These are phyloP conservation scores for Podospora conica DNA, from an alignment of 495 filamentous ascomycete species.

Conservation along the genomic window DNA sequence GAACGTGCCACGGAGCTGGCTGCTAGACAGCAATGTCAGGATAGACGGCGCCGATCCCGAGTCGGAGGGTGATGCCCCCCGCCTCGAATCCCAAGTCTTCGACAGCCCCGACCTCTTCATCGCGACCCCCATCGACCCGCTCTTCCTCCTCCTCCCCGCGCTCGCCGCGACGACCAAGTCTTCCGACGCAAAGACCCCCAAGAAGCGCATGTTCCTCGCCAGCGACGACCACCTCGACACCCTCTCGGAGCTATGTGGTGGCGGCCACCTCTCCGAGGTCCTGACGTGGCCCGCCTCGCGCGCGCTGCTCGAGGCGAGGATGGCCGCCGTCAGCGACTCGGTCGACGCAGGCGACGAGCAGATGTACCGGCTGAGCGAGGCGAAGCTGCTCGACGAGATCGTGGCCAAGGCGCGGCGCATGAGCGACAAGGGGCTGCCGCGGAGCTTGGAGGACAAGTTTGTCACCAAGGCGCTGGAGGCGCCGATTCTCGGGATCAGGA, in stretches of 20 bases:
- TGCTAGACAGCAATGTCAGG: conserved; percentile 40
- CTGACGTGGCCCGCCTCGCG: conserved; percentile 42
- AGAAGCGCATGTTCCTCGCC: conserved; percentile 64
- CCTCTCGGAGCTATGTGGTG: conserved; percentile 43
- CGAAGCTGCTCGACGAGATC: conserved; percentile 62
- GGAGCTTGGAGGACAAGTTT: conserved; percentile 81
- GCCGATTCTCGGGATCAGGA: conserved; percentile 60
- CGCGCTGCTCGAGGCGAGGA: conserved; percentile 33
- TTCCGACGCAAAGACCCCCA: conserved; percentile 1
- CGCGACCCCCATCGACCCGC: conserved; percentile 73
- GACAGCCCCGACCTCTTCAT: conserved; percentile 66
- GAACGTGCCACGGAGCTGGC: conserved; percentile 58
- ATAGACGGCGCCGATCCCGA: background rate
- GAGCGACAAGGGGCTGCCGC: conserved; percentile 57
- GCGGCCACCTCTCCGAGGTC: conserved; percentile 52
- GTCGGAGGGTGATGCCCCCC: background rate
- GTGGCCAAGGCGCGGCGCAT: conserved; percentile 67
- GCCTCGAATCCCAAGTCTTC: conserved; percentile 31
- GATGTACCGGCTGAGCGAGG: conserved; percentile 69
- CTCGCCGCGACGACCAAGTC: conserved; percentile 39
- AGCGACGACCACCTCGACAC: conserved; percentile 75
- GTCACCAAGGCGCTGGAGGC: conserved; percentile 67
- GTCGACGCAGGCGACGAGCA: conserved; percentile 75
- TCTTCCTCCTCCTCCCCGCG: conserved; percentile 77
- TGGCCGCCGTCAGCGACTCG: conserved; percentile 65